Conservation (phyloP, 2,329 filamentous ascomycete species). For the Neodidymelliopsis sp. region DNA sequence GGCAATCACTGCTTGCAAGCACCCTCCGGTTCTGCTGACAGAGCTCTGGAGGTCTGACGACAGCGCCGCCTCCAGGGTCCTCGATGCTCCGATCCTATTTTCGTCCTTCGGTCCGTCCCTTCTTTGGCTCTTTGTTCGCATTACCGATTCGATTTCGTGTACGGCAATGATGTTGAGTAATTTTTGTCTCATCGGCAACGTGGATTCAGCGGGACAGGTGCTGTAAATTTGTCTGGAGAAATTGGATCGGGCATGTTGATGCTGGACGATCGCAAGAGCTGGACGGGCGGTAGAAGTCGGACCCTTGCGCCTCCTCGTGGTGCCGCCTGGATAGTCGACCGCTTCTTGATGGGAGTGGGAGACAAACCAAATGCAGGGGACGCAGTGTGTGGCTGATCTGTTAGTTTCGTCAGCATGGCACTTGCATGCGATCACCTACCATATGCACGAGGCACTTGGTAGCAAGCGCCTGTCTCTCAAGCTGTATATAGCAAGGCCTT, state of each 20-base stretch:
- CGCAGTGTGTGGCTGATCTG: conserved; percentile 21
- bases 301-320: conserved; percentile 49
- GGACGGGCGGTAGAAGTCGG: conserved; percentile 47
- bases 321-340: conserved; percentile 45
- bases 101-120: conserved; percentile 3
- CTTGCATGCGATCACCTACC: too few species aligned
- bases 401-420: too few species aligned
- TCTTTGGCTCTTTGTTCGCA: conserved; percentile 7
- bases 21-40: conserved; percentile 18
- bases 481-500: too few species aligned
- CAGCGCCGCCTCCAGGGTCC: conserved; percentile 15
- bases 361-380: conserved; percentile 48
- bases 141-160: background rate
- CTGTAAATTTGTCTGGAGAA: conserved; percentile 30
- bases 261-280: conserved; percentile 39
- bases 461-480: too few species aligned
- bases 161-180: background rate
- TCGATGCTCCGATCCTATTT: conserved; percentile 9
- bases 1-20: conserved; percentile 33
- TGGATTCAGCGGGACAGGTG: conserved; percentile 21
- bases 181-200: conserved; percentile 9
- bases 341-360: conserved; percentile 12
- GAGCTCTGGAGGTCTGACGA: conserved; percentile 3
- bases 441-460: too few species aligned
- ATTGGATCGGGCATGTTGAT: conserved; percentile 26